Evolutionary conservation across 2,329 filamentous ascomycete genomes (phyloP).

Genomic region (Cercospora sojina): DNA sequence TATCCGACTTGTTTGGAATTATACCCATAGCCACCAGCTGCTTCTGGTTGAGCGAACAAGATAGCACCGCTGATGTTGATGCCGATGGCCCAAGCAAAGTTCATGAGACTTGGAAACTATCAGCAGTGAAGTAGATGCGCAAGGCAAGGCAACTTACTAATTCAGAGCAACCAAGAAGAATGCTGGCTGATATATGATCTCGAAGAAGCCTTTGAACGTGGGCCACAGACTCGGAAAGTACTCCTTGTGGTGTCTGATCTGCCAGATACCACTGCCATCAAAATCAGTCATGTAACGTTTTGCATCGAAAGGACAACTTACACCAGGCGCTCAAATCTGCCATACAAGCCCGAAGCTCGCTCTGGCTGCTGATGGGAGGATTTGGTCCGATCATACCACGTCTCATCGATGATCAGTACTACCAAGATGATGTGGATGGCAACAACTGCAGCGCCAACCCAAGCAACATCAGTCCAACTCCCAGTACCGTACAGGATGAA

Average conservation of each 20-base stretch:
- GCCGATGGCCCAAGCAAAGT: constrained; percentile 31
- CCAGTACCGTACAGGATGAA: neutral
- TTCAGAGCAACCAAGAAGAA: neutral
- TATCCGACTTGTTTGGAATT: constrained; percentile 20
- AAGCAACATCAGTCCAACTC: neutral
- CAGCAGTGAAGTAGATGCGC: neutral
- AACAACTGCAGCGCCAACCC: neutral
- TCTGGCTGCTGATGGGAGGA: constrained; percentile 10
- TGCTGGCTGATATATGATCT: neutral
- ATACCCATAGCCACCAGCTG: constrained; percentile 18
- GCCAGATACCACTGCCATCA: constrained; percentile 19
- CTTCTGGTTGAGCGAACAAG: constrained; percentile 24
- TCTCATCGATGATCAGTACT: constrained; percentile 19
- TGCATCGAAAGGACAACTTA: neutral
- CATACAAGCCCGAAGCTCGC: constrained; percentile 12
- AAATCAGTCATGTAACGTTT: neutral
- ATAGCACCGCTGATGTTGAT: constrained; percentile 31
- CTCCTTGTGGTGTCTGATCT: constrained; percentile 10
- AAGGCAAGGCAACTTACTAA: constrained; percentile 15
- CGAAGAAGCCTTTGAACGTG: neutral
- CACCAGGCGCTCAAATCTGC: neutral
- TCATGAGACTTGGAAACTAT: neutral
- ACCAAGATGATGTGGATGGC: neutral
- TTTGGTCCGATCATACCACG: constrained; percentile 15
- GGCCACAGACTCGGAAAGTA: constrained; percentile 2